A percentile compares a stretch with the other conserved stretches of the same genome.
Evolutionary conservation across 352 stramenopile genomes (phyloP).

Genomic region (Pythium angustatum): DNA sequence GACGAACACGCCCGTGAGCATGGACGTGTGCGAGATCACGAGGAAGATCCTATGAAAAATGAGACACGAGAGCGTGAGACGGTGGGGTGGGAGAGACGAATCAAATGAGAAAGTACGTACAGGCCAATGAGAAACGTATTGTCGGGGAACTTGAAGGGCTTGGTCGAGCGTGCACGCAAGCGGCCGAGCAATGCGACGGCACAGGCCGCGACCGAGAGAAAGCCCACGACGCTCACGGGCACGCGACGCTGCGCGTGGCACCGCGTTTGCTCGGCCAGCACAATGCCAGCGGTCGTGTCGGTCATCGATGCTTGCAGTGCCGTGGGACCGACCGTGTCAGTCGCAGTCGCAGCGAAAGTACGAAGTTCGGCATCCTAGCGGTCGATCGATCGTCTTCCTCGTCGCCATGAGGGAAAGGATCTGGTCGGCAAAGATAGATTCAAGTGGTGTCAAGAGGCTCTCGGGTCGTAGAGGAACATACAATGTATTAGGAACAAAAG

Average conservation of each 20-base stretch:
- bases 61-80: no score
- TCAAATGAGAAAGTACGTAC: neutral
- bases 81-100: neutral
- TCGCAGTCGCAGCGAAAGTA: neutral
- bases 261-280: conserved; percentile 6
- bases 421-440: conserved; percentile 10
- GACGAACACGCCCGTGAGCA: conserved; percentile 14
- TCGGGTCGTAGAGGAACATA: no score
- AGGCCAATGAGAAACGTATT: conserved; percentile 24
- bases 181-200: conserved; percentile 5
- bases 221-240: conserved; percentile 13
- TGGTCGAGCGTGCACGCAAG: neutral
- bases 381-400: no score
- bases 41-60: conserved; percentile 14
- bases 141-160: conserved; percentile 24
- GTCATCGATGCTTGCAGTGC: no score
- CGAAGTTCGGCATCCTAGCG: no score
- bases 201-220: conserved; percentile 15
- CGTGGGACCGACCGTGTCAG: no score
- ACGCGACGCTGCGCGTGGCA: conserved; percentile 20
- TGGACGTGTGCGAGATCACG: conserved; percentile 15
- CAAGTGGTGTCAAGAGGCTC: no score
- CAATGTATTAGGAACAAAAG: neutral
- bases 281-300: neutral
- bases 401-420: no score